A percentile compares a stretch with the other conserved stretches of the same genome.
These are phyloP conservation scores for Chalciporus piperatus DNA, from an alignment of 768 basidiomycete genomes.

Conservation along the genomic window DNA sequence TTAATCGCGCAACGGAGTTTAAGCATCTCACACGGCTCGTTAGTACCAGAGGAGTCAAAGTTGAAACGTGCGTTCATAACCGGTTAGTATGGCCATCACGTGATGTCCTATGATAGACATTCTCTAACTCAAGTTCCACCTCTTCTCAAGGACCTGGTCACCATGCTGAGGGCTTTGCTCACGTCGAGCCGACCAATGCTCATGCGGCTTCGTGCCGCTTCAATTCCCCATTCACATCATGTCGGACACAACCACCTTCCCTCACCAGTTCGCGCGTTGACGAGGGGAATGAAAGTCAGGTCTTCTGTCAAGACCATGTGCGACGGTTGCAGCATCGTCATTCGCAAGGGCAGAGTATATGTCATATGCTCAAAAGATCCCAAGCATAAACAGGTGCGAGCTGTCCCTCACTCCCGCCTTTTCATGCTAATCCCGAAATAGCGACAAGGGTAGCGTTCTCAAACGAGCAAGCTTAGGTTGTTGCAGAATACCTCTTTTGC, in stretches of 20 bases:
- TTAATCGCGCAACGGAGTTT: background rate
- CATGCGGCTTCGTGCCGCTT: conserved; percentile 45
- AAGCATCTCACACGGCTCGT: background rate
- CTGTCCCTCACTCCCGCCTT: background rate
- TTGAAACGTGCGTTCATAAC: background rate
- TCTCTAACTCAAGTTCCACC: too few relatives aligned
- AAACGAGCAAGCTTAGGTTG: background rate
- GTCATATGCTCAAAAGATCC: conserved; percentile 92
- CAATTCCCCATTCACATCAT: conserved; percentile 30
- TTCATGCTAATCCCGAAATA: conserved; percentile 29
- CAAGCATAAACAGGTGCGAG: conserved; percentile 91
- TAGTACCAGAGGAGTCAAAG: background rate
- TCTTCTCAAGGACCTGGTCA: conserved; percentile 5
- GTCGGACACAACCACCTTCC: conserved; percentile 28
- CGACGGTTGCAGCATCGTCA: conserved; percentile 87
- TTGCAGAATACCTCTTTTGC: background rate
- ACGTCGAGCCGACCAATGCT: conserved; percentile 61
- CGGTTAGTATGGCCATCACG: too few relatives aligned
- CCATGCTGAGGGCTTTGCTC: conserved; percentile 67
- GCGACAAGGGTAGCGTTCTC: conserved; percentile 61
- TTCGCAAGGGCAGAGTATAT: conserved; percentile 87
- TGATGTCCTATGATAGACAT: background rate
- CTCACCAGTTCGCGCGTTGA: conserved; percentile 34
- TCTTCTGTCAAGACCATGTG: conserved; percentile 94
- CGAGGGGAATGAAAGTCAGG: conserved; percentile 95